phyloP scores from a whole-genome alignment of 176 grass and related monocot genomes.

The Rhynchospora pubera region DNA sequence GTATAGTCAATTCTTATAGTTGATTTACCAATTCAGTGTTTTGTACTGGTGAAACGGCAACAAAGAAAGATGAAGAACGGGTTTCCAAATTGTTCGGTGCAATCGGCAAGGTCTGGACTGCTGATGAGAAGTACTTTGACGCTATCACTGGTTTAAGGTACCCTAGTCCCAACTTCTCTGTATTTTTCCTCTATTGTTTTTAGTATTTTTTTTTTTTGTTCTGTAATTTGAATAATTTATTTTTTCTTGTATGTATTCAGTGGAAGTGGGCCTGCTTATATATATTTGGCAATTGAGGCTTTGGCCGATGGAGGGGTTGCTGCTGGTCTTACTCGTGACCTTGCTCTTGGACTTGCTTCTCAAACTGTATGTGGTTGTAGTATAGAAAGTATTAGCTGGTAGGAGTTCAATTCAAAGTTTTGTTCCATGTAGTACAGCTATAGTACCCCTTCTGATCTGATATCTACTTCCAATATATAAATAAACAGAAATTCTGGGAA shows the following conservation, averaged over 20 bases:
- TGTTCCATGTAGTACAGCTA: background rate
- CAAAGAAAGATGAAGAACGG: constrained; percentile 67
- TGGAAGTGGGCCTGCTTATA: constrained; percentile 95
- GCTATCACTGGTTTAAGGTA: constrained; percentile 96
- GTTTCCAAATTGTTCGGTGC: constrained; percentile 64
- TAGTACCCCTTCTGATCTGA: background rate
- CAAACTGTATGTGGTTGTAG: constrained; percentile 56
- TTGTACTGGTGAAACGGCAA: constrained; percentile 77
- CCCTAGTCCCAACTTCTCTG: background rate
- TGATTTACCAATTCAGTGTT: constrained; percentile 44
- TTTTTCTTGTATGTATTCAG: constrained; percentile 37
- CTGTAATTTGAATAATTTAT: background rate
- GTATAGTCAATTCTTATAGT: background rate
- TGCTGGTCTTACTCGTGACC: constrained; percentile 91
- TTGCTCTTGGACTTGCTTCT: constrained; percentile 88
- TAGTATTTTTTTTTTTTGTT: background rate
- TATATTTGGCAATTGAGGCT: constrained; percentile 94
- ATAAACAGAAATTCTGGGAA: too few species aligned
- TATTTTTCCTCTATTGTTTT: background rate
- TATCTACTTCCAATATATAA: background rate
- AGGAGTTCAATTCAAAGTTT: background rate
- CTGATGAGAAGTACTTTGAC: constrained; percentile 98
- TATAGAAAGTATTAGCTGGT: background rate
- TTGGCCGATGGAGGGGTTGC: constrained; percentile 98
- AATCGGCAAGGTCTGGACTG: constrained; percentile 92